Conservation (phyloP, 495 filamentous ascomycete species). For the Trichoderma orchidacearum region DNA sequence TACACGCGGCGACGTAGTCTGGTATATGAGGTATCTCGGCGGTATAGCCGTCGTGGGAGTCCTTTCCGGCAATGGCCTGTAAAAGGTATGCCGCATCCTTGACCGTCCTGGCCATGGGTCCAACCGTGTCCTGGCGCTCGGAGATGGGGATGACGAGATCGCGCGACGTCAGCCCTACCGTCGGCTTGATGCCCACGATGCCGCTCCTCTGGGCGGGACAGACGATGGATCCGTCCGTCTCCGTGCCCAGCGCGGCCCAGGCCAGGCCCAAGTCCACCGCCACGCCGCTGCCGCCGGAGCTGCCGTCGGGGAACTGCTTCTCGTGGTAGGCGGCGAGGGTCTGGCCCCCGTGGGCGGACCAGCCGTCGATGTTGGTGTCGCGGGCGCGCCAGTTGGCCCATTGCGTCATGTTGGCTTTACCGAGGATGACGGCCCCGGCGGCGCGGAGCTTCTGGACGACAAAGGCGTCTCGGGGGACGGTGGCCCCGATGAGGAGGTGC, state of each 20-base stretch:
- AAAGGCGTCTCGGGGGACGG: slow-evolving; percentile 23
- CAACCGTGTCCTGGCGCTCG: slow-evolving; percentile 22
- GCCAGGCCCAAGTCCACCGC: slow-evolving; percentile 17
- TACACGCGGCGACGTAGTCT: slow-evolving; percentile 22
- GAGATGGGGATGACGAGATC: slow-evolving; percentile 21
- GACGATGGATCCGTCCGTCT: slow-evolving; percentile 23
- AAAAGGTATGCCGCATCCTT: slow-evolving; percentile 23
- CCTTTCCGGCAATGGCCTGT: slow-evolving; percentile 16
- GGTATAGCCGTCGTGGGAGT: slow-evolving; percentile 25
- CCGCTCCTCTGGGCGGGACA: slow-evolving; percentile 20
- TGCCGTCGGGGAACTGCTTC: slow-evolving; percentile 14
- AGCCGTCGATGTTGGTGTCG: slow-evolving; percentile 20
- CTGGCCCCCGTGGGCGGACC: slow-evolving; percentile 26
- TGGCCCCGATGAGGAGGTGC: slow-evolving; percentile 31
- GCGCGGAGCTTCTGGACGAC: slow-evolving; percentile 29
- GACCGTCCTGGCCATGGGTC: slow-evolving; percentile 21
- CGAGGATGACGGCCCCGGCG: slow-evolving; percentile 32
- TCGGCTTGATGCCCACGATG: slow-evolving; percentile 24
- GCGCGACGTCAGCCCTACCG: slow-evolving; percentile 21
- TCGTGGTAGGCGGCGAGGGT: slow-evolving; percentile 21
- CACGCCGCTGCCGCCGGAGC: slow-evolving; percentile 19
- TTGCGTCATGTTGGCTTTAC: slow-evolving; percentile 23
- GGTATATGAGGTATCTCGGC: slow-evolving; percentile 19
- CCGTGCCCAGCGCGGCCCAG: slow-evolving; percentile 15
- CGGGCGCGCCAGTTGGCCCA: slow-evolving; percentile 22